Evolutionary conservation across 2,329 filamentous ascomycete genomes (phyloP).

Genomic region (Scedosporium minutisporum): DNA sequence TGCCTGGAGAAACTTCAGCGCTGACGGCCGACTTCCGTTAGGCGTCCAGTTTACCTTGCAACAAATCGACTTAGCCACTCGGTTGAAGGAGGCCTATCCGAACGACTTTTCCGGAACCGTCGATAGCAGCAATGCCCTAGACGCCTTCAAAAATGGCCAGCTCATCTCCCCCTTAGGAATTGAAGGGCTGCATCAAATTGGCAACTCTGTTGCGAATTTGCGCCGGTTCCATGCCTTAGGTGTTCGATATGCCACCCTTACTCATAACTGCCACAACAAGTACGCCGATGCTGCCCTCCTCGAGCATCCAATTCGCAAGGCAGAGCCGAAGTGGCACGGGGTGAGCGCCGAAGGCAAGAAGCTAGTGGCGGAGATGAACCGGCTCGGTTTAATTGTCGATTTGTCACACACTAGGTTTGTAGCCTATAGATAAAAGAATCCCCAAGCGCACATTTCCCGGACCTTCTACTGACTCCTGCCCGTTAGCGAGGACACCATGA

Average conservation of each 20-base stretch:
- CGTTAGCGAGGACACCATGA: conserved; percentile 64
- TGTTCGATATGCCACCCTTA: conserved; percentile 79
- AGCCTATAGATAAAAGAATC: neutral
- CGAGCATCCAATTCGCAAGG: conserved; percentile 38
- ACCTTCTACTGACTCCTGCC: neutral
- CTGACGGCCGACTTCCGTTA: conserved; percentile 16
- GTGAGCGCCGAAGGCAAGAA: conserved; percentile 60
- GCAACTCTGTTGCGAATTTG: conserved; percentile 69
- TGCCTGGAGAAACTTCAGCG: neutral
- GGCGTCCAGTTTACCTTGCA: conserved; percentile 59
- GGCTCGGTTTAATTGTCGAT: conserved; percentile 89
- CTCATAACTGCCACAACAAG: conserved; percentile 86
- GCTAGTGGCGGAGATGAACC: conserved; percentile 82
- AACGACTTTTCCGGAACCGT: conserved; percentile 56
- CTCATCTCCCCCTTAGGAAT: conserved; percentile 72
- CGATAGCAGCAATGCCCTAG: conserved; percentile 50
- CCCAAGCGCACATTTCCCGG: neutral
- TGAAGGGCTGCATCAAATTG: conserved; percentile 89
- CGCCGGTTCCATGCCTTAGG: conserved; percentile 69
- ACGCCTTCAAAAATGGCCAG: conserved; percentile 49
- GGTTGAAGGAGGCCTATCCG: conserved; percentile 55
- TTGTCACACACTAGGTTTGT: conserved; percentile 55
- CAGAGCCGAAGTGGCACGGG: conserved; percentile 57
- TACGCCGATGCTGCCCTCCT: conserved; percentile 77
- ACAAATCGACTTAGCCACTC: conserved; percentile 64